phyloP scores from a whole-genome alignment of 177 flowering plant genomes.

The Vitis hybrid region DNA sequence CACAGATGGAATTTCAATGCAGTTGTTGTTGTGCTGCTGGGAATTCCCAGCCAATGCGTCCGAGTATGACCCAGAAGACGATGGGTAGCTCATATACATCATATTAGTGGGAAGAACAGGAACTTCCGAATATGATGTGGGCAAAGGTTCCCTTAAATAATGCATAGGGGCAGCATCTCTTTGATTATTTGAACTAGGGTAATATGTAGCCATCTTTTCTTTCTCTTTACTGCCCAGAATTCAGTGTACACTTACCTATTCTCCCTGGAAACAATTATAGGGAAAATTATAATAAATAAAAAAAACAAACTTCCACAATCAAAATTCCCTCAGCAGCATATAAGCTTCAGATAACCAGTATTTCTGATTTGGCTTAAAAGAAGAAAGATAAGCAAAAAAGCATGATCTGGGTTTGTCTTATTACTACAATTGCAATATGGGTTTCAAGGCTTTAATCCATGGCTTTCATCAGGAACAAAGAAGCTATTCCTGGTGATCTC shows the following conservation, averaged over 20 bases:
- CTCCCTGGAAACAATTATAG: conserved; percentile 3
- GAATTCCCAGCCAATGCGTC: conserved; percentile 51
- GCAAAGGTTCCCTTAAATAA: conserved; percentile 49
- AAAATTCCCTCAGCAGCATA: not conserved
- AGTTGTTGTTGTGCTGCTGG: conserved; percentile 42
- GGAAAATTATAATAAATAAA: not conserved
- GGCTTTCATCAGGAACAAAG: not conserved
- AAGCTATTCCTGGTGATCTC: not conserved
- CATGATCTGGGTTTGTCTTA: not conserved
- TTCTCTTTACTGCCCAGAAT: conserved; percentile 18
- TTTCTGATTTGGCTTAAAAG: no score
- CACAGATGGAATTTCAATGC: conserved; percentile 46
- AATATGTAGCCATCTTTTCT: conserved; percentile 70
- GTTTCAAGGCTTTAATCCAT: not conserved
- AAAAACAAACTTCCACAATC: no score
- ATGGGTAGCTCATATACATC: conserved; percentile 58
- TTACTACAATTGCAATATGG: not conserved
- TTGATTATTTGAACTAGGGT: conserved; percentile 56
- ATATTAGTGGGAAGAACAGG: conserved; percentile 46
- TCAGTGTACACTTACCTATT: conserved; percentile 6
- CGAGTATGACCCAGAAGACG: conserved; percentile 49
- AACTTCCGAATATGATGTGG: conserved; percentile 50
- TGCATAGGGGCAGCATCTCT: conserved; percentile 51
- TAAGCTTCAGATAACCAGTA: not conserved
- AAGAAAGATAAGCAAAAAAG: no score